Conservation (phyloP, 306 rosid genomes). For the Gastrolobium bilobum region DNA sequence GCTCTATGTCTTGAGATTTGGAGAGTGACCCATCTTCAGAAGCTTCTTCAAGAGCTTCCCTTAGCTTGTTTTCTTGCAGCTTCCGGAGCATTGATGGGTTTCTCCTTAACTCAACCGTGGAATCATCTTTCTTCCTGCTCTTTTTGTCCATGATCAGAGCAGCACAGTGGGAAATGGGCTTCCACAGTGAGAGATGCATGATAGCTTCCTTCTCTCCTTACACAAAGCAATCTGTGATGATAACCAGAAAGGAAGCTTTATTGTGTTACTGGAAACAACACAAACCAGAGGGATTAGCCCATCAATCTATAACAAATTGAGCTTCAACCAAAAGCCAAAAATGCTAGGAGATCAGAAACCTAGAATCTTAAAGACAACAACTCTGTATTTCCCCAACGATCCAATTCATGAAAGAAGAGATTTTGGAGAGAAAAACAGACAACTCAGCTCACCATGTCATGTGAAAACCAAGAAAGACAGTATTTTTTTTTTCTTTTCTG, state of each 20-base stretch:
- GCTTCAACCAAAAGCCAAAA: constrained; percentile 39
- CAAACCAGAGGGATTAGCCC: constrained; percentile 43
- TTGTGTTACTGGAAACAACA: constrained; percentile 7
- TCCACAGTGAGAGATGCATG: constrained; percentile 98
- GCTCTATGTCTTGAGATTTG: constrained; percentile 79
- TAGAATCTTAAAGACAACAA: constrained; percentile 40
- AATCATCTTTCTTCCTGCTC: constrained; percentile 70
- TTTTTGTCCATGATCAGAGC: constrained; percentile 89
- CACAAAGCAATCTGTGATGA: constrained; percentile 34
- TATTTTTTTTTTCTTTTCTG: background rate
- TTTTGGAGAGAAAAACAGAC: constrained; percentile 2
- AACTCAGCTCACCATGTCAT: constrained; percentile 39
- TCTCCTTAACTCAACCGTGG: constrained; percentile 58
- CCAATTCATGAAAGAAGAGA: constrained; percentile 39
- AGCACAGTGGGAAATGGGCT: constrained; percentile 97
- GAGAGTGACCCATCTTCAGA: constrained; percentile 90
- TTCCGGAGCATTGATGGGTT: constrained; percentile 80
- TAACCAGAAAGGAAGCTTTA: constrained; percentile 16
- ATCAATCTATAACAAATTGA: constrained; percentile 40
- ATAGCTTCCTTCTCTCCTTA: constrained; percentile 46
- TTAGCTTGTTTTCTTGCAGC: constrained; percentile 87
- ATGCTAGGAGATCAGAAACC: constrained; percentile 29
- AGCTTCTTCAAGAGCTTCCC: constrained; percentile 98
- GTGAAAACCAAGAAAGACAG: constrained; percentile 36
- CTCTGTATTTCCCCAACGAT: constrained; percentile 41